Percentiles rank a stretch among this genome's conserved stretches.
phyloP scores from a whole-genome alignment of 2,329 filamentous ascomycete species.

The Pseudonectria buxi region DNA sequence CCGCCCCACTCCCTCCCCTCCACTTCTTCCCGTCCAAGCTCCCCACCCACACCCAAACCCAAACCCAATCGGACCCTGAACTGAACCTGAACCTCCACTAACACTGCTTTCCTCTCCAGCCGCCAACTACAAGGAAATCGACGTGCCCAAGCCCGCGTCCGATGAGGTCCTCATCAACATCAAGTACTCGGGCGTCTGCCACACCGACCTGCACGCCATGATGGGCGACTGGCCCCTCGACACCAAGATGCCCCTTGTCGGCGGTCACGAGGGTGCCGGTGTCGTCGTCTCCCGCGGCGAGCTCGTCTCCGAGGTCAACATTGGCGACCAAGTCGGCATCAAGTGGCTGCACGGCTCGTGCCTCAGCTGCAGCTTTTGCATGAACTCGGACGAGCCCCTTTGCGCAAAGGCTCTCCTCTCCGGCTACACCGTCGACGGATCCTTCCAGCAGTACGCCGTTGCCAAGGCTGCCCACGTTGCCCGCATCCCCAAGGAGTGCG shows the following conservation, averaged over 20 bases:
- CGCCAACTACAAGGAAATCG: slow-evolving; percentile 70
- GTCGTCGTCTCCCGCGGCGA: slow-evolving; percentile 73
- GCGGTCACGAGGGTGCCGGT: slow-evolving; percentile 74
- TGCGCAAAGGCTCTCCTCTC: slow-evolving; percentile 70
- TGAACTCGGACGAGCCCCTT: slow-evolving; percentile 72
- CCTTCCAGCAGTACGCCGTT: slow-evolving; percentile 88
- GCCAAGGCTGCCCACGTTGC: slow-evolving; percentile 82
- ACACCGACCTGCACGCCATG: slow-evolving; percentile 74
- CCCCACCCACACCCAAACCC: no score
- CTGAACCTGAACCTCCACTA: slow-evolving; percentile 1
- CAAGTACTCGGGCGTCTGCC: slow-evolving; percentile 86
- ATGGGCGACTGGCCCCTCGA: slow-evolving; percentile 83
- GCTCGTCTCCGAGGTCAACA: slow-evolving; percentile 67
- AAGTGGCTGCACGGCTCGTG: slow-evolving; percentile 93
- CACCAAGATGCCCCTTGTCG: slow-evolving; percentile 79
- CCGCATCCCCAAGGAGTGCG: slow-evolving; percentile 68
- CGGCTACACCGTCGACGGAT: slow-evolving; percentile 87
- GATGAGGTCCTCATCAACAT: slow-evolving; percentile 91
- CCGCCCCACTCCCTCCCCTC: no score
- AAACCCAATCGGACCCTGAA: no score
- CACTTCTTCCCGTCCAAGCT: no score
- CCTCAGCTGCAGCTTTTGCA: slow-evolving; percentile 76
- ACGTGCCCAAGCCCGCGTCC: slow-evolving; percentile 71
- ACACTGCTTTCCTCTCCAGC: slow-evolving; percentile 31
- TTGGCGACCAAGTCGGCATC: slow-evolving; percentile 82